Percentiles rank a stretch among this genome's conserved stretches.
Conservation (phyloP, 2,329 filamentous ascomycete genomes). For the Fusarium sp. region DNA sequence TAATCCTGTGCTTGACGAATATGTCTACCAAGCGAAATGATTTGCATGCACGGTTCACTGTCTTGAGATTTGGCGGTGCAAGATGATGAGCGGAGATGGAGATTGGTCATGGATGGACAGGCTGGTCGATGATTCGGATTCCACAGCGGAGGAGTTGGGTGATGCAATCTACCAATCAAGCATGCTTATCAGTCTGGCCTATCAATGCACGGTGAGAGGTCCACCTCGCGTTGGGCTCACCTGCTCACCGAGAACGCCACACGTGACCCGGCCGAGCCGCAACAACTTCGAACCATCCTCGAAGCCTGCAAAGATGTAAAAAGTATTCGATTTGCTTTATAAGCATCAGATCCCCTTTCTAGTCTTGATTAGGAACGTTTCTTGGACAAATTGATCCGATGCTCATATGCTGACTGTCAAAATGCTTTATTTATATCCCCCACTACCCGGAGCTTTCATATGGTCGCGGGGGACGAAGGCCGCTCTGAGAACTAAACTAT, state of each 20-base stretch:
- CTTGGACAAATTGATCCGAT: background rate
- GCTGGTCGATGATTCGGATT: slow-evolving; percentile 24
- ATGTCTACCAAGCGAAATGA: background rate
- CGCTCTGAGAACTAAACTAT: slow-evolving; percentile 2
- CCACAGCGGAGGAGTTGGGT: slow-evolving; percentile 21
- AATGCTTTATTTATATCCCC: background rate
- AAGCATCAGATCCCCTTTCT: background rate
- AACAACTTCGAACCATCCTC: background rate
- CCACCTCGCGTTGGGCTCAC: background rate
- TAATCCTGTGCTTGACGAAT: background rate
- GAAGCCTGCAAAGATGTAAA: background rate
- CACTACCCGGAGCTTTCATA: slow-evolving; percentile 23
- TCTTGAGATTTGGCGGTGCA: slow-evolving; percentile 17
- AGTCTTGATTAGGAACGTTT: background rate
- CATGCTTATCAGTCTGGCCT: background rate
- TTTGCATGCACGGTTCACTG: slow-evolving; percentile 17
- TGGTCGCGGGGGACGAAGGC: slow-evolving; percentile 30
- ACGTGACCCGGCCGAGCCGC: background rate
- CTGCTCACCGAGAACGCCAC: background rate
- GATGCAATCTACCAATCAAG: slow-evolving; percentile 38
- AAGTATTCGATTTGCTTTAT: background rate
- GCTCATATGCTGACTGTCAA: background rate
- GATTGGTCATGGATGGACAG: slow-evolving; percentile 43
- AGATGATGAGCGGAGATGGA: slow-evolving; percentile 31
- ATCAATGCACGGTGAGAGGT: background rate